phyloP scores from a whole-genome alignment of 2,329 filamentous ascomycete species.

The Lojkania enalia region DNA sequence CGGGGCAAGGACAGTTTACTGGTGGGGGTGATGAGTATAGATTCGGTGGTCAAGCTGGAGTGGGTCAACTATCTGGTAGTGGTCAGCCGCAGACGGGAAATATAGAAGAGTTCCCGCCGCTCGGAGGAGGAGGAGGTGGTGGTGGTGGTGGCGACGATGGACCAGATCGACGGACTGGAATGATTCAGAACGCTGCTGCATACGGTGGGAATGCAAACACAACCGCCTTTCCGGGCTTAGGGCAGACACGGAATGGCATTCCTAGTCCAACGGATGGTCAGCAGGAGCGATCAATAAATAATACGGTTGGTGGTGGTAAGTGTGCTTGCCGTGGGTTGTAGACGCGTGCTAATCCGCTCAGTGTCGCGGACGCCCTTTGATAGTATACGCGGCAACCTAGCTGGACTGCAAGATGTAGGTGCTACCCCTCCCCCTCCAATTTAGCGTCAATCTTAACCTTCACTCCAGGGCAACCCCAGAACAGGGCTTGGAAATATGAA shows the following conservation, averaged over 20 bases:
- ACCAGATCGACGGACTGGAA: constrained; percentile 53
- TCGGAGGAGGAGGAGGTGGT: constrained; percentile 60
- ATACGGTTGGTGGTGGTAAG: constrained; percentile 34
- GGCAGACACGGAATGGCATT: constrained; percentile 50
- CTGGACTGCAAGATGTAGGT: constrained; percentile 42
- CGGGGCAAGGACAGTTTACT: constrained; percentile 54
- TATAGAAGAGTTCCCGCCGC: constrained; percentile 64
- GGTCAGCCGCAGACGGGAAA: constrained; percentile 59
- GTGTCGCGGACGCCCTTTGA: constrained; percentile 39
- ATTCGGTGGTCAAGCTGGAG: constrained; percentile 59
- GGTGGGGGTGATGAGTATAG: constrained; percentile 59
- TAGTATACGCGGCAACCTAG: constrained; percentile 29
- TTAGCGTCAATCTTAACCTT: background rate
- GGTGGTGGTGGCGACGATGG: constrained; percentile 56
- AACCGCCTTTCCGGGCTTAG: constrained; percentile 47
- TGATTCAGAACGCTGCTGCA: constrained; percentile 55
- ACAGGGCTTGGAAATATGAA: constrained; percentile 27
- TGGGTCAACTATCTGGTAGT: constrained; percentile 54
- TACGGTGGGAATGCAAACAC: constrained; percentile 43
- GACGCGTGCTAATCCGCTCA: constrained; percentile 17
- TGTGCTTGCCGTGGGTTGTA: background rate
- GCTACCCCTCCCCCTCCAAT: too few species aligned
- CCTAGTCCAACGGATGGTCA: constrained; percentile 44
- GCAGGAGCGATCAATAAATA: constrained; percentile 37
- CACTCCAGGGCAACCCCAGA: constrained; percentile 27